Percentiles rank a stretch among this genome's conserved stretches.
Conservation (phyloP, 352 stramenopile species). For the Phytophthora vignae region DNA sequence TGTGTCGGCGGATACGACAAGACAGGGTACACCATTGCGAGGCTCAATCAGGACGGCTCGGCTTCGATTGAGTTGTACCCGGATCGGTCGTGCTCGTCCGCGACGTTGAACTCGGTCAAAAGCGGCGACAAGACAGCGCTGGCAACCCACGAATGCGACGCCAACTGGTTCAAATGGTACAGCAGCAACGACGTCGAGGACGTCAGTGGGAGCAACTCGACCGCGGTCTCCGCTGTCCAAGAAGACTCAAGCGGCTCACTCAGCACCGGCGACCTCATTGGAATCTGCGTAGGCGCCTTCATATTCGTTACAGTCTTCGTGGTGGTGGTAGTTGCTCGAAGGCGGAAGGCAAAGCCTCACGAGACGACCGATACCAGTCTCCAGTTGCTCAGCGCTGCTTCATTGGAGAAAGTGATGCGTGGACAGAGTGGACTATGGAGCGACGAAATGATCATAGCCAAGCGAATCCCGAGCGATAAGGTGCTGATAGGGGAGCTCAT, state of each 20-base stretch:
- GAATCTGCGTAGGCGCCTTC: conserved; percentile 19
- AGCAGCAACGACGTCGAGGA: conserved; percentile 32
- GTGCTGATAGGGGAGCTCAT: conserved; percentile 36
- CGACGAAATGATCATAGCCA: conserved; percentile 46
- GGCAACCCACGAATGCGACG: conserved; percentile 17
- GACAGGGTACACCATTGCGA: conserved; percentile 18
- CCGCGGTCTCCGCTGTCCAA: background rate
- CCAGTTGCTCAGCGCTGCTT: background rate
- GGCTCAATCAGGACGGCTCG: conserved; percentile 19
- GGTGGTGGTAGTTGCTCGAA: conserved; percentile 14
- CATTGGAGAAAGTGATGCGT: conserved; percentile 26
- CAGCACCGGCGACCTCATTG: conserved; percentile 24
- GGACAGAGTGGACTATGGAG: conserved; percentile 41
- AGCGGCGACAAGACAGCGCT: conserved; percentile 17
- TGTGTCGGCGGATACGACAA: conserved; percentile 27
- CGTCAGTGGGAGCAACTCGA: background rate
- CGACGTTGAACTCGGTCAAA: background rate
- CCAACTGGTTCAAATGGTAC: conserved; percentile 33
- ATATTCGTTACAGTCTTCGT: conserved; percentile 16
- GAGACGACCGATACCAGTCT: no score
- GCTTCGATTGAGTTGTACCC: conserved; percentile 21
- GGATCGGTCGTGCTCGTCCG: conserved; percentile 26
- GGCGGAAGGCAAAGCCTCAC: conserved; percentile 1
- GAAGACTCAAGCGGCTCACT: background rate
- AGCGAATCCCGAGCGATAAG: conserved; percentile 48